phyloP scores from a whole-genome alignment of 2,329 filamentous ascomycete genomes.

The Pleoardoris graminearum region DNA sequence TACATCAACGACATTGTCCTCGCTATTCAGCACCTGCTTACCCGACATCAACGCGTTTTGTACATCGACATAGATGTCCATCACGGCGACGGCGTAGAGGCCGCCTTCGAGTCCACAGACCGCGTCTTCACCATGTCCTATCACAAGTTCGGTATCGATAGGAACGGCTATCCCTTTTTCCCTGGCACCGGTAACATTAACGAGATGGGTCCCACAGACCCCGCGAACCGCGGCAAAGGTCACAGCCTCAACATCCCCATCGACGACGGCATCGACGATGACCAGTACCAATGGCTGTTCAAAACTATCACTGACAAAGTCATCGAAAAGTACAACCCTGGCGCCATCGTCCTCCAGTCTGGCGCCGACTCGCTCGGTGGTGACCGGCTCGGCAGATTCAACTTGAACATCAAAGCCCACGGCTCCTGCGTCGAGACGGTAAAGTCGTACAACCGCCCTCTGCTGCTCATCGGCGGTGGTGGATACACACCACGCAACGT shows the following conservation, averaged over 20 bases:
- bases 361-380: constrained; percentile 93
- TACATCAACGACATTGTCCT: constrained; percentile 99
- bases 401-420: constrained; percentile 93
- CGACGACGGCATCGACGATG: constrained; percentile 87
- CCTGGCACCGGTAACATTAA: constrained; percentile 87
- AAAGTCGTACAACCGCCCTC: constrained; percentile 76
- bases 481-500: constrained; percentile 97
- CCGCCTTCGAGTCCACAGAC: constrained; percentile 87
- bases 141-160: constrained; percentile 86
- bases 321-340: constrained; percentile 81
- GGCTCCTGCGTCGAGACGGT: constrained; percentile 88
- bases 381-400: constrained; percentile 92
- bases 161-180: constrained; percentile 66
- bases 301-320: constrained; percentile 76
- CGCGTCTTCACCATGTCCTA: constrained; percentile 92
- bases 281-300: constrained; percentile 86
- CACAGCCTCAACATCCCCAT: constrained; percentile 90
- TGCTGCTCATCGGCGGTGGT: constrained; percentile 90
- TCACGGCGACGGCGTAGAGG: constrained; percentile 87
- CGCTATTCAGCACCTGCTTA: constrained; percentile 84
- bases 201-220: constrained; percentile 80
- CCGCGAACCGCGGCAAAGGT: constrained; percentile 84
- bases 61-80: constrained; percentile 96
- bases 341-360: constrained; percentile 91
- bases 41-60: constrained; percentile 79